These are phyloP conservation scores for Opeltia flavorubescens DNA, from an alignment of 495 filamentous ascomycete species.

Conservation along the genomic window DNA sequence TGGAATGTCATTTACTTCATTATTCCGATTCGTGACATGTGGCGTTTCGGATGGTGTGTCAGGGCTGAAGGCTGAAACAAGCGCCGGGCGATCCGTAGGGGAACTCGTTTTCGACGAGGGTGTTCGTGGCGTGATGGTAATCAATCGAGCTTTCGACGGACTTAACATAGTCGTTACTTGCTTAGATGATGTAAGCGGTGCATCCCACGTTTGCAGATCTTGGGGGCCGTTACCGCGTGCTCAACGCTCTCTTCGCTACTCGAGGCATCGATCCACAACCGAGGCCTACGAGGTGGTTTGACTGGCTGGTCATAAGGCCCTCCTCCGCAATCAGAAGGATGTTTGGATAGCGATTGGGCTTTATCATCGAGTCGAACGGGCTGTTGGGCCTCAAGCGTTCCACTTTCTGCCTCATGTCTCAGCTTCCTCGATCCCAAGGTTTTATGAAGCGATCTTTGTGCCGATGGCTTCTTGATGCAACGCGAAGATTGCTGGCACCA, in stretches of 20 bases:
- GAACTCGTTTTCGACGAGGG: not conserved
- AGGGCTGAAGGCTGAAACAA: not conserved
- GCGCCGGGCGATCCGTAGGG: not conserved
- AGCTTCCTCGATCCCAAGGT: not conserved
- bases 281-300: slow-evolving; percentile 4
- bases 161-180: slow-evolving; percentile 9
- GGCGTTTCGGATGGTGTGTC: slow-evolving; percentile 5
- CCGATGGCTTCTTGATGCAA: not conserved
- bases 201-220: not conserved
- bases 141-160: slow-evolving; percentile 9
- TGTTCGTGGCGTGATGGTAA: slow-evolving; percentile 7
- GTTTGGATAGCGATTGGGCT: not conserved
- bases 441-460: slow-evolving; percentile 1
- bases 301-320: slow-evolving; percentile 1
- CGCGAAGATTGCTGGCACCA: not conserved
- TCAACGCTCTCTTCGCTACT: slow-evolving; percentile 8
- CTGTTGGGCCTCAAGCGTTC: not conserved
- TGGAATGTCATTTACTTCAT: not conserved
- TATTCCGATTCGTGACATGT: not conserved
- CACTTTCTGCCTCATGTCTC: not conserved
- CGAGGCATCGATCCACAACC: slow-evolving; percentile 3
- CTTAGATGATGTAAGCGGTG: slow-evolving; percentile 1
- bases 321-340: not conserved
- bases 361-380: too few relatives aligned
- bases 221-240: slow-evolving; percentile 4